Conservation (phyloP, 2,329 filamentous ascomycete genomes). For the Phoma sp. region DNA sequence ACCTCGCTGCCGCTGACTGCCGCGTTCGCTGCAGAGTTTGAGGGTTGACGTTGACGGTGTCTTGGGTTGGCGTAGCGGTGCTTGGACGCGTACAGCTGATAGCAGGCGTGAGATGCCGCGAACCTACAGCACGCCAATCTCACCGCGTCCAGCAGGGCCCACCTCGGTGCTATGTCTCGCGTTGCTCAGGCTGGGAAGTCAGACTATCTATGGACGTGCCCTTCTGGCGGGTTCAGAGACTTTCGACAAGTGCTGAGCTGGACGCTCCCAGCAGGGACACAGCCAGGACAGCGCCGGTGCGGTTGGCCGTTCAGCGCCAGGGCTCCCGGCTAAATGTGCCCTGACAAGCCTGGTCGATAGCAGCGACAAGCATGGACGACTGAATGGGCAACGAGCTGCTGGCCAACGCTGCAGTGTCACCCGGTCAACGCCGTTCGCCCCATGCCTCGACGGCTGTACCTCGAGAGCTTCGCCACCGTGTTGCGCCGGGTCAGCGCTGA, state of each 20-base stretch:
- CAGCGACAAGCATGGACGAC: not conserved
- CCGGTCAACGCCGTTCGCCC: not conserved
- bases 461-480: slow-evolving; percentile 16
- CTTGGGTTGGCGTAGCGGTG: not conserved
- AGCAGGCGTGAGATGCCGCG: slow-evolving; percentile 8
- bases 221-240: slow-evolving; percentile 12
- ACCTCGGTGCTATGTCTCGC: slow-evolving; percentile 2
- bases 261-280: slow-evolving; percentile 9
- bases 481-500: slow-evolving; percentile 10
- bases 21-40: not conserved
- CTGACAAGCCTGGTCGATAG: not conserved
- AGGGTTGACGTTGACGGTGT: not conserved
- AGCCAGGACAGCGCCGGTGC: slow-evolving; percentile 1
- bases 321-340: slow-evolving; percentile 10
- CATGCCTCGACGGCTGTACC: slow-evolving; percentile 8
- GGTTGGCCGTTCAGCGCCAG: slow-evolving; percentile 3
- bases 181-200: not conserved
- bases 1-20: slow-evolving; percentile 10
- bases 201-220: not conserved
- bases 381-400: not conserved
- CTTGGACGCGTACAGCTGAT: slow-evolving; percentile 7
- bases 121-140: not conserved
- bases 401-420: slow-evolving; percentile 2
- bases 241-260: slow-evolving; percentile 7
- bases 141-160: slow-evolving; percentile 1